phyloP scores from a whole-genome alignment of 768 basidiomycete genomes.

The Neoboletus magnificus region DNA sequence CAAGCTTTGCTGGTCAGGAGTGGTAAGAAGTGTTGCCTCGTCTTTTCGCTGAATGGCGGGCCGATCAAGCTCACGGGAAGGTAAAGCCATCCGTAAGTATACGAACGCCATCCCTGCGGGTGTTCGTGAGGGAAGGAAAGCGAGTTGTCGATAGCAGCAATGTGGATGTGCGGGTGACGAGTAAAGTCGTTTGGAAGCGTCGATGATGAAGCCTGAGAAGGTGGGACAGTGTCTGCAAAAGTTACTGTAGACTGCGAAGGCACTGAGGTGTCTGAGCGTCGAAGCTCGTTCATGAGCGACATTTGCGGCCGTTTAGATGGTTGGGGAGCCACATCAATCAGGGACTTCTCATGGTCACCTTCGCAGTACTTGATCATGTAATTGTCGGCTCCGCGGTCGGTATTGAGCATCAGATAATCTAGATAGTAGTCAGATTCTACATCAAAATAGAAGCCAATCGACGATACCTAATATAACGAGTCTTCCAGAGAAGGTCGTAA shows the following conservation, averaged over 20 bases:
- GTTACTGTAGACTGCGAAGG: slow-evolving; percentile 39
- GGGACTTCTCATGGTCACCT: slow-evolving; percentile 70
- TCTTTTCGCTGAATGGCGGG: slow-evolving; percentile 79
- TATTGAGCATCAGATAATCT: slow-evolving; percentile 94
- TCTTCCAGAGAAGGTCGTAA: slow-evolving; percentile 36
- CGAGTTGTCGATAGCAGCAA: slow-evolving; percentile 92
- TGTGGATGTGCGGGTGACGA: slow-evolving; percentile 77
- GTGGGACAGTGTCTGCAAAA: slow-evolving; percentile 37
- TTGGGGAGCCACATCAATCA: slow-evolving; percentile 77
- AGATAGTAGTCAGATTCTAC: slow-evolving; percentile 1
- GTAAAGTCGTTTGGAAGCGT: slow-evolving; percentile 42
- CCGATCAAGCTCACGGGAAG: slow-evolving; percentile 84
- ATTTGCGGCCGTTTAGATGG: slow-evolving; percentile 62
- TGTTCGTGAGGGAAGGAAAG: slow-evolving; percentile 91
- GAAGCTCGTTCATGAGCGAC: slow-evolving; percentile 71
- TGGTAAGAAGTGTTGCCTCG: slow-evolving; percentile 77
- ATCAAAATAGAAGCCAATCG: not conserved
- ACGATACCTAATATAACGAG: slow-evolving; percentile 74
- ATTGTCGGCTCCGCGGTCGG: slow-evolving; percentile 82
- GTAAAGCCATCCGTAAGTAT: slow-evolving; percentile 87
- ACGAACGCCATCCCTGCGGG: slow-evolving; percentile 75
- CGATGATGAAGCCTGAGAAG: slow-evolving; percentile 35
- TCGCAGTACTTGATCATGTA: slow-evolving; percentile 93
- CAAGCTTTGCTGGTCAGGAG: slow-evolving; percentile 78
- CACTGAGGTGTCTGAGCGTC: slow-evolving; percentile 41